Conservation (phyloP, 2,329 filamentous ascomycete genomes). For the Onygenales sp. region DNA sequence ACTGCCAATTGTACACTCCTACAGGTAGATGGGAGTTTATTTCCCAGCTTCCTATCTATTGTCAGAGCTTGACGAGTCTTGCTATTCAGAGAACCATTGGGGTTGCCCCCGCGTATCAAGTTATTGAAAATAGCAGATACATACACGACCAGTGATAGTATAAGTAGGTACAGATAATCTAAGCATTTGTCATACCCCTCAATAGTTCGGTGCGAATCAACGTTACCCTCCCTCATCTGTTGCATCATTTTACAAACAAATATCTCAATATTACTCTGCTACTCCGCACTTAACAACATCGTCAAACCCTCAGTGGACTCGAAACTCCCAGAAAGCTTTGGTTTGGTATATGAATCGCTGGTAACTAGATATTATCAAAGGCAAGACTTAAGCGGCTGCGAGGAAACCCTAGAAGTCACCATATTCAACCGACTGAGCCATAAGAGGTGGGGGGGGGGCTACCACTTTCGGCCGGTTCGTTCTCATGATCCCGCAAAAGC, state of each 20-base stretch:
- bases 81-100: background rate
- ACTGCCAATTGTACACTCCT: too few species aligned
- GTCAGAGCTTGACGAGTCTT: too few species aligned
- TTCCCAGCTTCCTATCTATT: too few species aligned
- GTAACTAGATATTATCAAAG: conserved; percentile 21
- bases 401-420: conserved; percentile 21
- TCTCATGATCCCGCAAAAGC: conserved; percentile 17
- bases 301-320: conserved; percentile 16
- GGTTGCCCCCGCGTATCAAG: background rate
- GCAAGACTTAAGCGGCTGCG: conserved; percentile 17
- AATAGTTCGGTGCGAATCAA: conserved; percentile 14
- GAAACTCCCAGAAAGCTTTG: conserved; percentile 16
- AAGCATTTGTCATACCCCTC: conserved; percentile 11
- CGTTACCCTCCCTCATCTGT: conserved; percentile 14
- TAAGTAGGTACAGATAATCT: background rate
- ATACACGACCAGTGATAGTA: background rate
- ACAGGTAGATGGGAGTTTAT: too few species aligned
- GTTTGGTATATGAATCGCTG: conserved; percentile 18
- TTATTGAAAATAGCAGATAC: background rate
- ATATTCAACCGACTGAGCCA: conserved; percentile 17
- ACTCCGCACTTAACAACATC: conserved; percentile 15
- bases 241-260: conserved; percentile 18
- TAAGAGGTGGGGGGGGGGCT: conserved; percentile 13
- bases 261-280: conserved; percentile 13
- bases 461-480: conserved; percentile 10